These are phyloP conservation scores for Suhomyces chickasaworum DNA, from an alignment of 1,139 yeast species.

Conservation along the genomic window DNA sequence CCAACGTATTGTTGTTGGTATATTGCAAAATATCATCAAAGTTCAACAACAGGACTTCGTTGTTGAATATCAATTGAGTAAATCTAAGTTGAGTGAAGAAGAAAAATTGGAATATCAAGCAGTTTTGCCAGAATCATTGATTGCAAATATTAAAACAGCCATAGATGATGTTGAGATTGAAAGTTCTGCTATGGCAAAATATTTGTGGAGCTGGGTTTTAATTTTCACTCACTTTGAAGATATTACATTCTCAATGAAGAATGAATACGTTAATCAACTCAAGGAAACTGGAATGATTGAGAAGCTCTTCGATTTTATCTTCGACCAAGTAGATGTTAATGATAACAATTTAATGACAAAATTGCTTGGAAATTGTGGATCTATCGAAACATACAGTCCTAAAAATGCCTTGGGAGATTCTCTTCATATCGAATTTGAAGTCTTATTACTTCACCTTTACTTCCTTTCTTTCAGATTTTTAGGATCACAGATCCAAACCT, in stretches of 20 bases:
- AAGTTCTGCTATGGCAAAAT: slow-evolving; percentile 38
- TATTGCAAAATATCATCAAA: slow-evolving; percentile 39
- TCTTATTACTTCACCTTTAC: slow-evolving; percentile 55
- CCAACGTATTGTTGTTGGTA: slow-evolving; percentile 39
- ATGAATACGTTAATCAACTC: slow-evolving; percentile 60
- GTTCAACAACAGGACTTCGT: slow-evolving; percentile 57
- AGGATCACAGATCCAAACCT: slow-evolving; percentile 68
- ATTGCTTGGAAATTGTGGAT: slow-evolving; percentile 25
- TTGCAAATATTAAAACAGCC: slow-evolving; percentile 28
- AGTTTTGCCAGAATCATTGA: slow-evolving; percentile 38
- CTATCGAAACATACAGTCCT: slow-evolving; percentile 24
- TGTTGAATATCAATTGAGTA: slow-evolving; percentile 59
- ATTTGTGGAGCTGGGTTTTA: slow-evolving; percentile 72
- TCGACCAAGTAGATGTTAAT: slow-evolving; percentile 50
- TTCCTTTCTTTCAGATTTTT: slow-evolving; percentile 58
- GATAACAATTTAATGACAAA: slow-evolving; percentile 35
- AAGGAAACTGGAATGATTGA: slow-evolving; percentile 49
- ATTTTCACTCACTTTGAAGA: slow-evolving; percentile 64
- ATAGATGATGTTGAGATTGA: slow-evolving; percentile 38
- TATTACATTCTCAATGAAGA: slow-evolving; percentile 65
- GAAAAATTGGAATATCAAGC: slow-evolving; percentile 23
- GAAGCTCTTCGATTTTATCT: slow-evolving; percentile 50
- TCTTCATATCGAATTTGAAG: slow-evolving; percentile 29
- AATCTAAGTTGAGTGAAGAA: slow-evolving; percentile 23
- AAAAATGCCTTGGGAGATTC: slow-evolving; percentile 23